Percentiles rank a stretch among this genome's conserved stretches.
These are phyloP conservation scores for Lachnellula arida DNA, from an alignment of 2,329 filamentous ascomycete species.

Conservation along the genomic window DNA sequence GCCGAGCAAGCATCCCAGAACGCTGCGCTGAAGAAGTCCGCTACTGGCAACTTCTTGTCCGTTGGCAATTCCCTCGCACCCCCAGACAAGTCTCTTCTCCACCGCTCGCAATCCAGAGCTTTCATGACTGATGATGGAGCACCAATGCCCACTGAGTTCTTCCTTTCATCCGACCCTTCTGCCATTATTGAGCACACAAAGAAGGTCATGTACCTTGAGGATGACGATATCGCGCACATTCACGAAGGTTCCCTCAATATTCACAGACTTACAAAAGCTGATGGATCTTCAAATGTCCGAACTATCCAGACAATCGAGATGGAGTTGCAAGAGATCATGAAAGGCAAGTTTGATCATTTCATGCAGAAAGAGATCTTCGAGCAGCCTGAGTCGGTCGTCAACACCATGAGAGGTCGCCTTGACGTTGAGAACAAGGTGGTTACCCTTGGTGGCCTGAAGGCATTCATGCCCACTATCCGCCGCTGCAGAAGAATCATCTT, in stretches of 20 bases:
- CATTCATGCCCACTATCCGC: slow-evolving; percentile 94
- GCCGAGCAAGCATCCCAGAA: slow-evolving; percentile 96
- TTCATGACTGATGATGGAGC: slow-evolving; percentile 98
- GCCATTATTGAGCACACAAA: slow-evolving; percentile 99
- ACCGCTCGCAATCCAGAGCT: slow-evolving; percentile 96
- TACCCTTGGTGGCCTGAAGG: slow-evolving; percentile 89
- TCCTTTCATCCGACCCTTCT: slow-evolving; percentile 96
- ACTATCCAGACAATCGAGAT: slow-evolving; percentile 98
- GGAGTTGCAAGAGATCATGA: slow-evolving; percentile 99
- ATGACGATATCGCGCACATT: slow-evolving; percentile 99
- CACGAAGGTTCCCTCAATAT: slow-evolving; percentile 99
- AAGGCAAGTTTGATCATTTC: slow-evolving; percentile 99
- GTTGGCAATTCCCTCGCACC: slow-evolving; percentile 72
- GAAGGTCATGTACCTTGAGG: slow-evolving; percentile 99
- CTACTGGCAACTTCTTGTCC: slow-evolving; percentile 59
- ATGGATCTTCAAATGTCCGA: slow-evolving; percentile 93
- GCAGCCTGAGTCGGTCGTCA: slow-evolving; percentile 98
- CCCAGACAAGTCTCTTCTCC: slow-evolving; percentile 94
- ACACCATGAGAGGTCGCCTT: slow-evolving; percentile 98
- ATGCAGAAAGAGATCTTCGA: slow-evolving; percentile 99
- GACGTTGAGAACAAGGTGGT: slow-evolving; percentile 92
- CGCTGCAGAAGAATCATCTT: slow-evolving; percentile 97
- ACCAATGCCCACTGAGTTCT: slow-evolving; percentile 98
- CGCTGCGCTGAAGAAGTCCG: slow-evolving; percentile 88
- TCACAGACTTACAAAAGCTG: slow-evolving; percentile 93